phyloP scores from a whole-genome alignment of 2,329 filamentous ascomycete species.

The Cordyceps farinosa region DNA sequence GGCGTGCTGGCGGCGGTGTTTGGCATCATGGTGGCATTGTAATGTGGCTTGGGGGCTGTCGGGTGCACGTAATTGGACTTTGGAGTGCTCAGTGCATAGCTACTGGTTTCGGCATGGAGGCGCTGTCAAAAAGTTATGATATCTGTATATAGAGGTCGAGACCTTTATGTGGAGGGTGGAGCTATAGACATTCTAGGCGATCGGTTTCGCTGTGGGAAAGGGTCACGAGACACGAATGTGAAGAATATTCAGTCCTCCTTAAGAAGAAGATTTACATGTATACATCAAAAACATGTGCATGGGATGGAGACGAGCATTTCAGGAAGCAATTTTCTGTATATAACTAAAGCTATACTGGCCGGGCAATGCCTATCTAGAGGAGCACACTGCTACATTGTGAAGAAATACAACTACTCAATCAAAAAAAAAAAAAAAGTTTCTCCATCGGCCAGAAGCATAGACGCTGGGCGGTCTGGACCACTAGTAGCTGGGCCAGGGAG shows the following conservation, averaged over 20 bases:
- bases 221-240: too few species aligned
- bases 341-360: background rate
- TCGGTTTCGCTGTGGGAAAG: too few species aligned
- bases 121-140: background rate
- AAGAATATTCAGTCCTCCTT: too few species aligned
- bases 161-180: too few species aligned
- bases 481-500: background rate
- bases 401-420: background rate
- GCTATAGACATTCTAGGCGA: too few species aligned
- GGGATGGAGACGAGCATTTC: background rate
- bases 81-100: background rate
- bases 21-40: conserved; percentile 11
- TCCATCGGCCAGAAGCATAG: background rate
- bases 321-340: background rate
- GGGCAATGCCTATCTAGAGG: background rate
- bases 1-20: conserved; percentile 8
- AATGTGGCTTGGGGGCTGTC: background rate
- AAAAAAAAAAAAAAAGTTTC: background rate
- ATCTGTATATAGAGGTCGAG: background rate
- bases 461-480: background rate
- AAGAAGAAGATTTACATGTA: too few species aligned
- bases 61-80: background rate
- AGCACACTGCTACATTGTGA: background rate
- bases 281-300: background rate
- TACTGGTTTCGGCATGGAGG: background rate